Conservation (phyloP, 2,329 filamentous ascomycete species). For the Trichoderma oligosporum region DNA sequence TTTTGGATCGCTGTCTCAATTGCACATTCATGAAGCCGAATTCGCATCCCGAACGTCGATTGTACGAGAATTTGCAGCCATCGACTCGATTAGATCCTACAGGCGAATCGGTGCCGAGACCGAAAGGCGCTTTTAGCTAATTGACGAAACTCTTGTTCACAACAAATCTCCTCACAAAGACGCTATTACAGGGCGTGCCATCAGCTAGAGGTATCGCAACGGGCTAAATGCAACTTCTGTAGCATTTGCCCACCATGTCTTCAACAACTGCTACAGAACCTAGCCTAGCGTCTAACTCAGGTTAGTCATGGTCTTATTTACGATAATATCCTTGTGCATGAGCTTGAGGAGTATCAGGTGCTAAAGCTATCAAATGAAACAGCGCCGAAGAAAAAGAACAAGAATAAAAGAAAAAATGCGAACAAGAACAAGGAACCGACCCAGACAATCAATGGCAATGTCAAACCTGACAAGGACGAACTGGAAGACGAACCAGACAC, state of each 20-base stretch:
- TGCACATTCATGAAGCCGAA: background rate
- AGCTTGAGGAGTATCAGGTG: slow-evolving; percentile 28
- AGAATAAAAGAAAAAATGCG: slow-evolving; percentile 57
- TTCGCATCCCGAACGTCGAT: background rate
- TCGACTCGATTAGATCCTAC: background rate
- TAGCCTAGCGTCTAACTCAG: slow-evolving; percentile 35
- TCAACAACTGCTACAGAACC: slow-evolving; percentile 37
- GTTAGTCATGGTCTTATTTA: slow-evolving; percentile 29
- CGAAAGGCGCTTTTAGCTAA: slow-evolving; percentile 3
- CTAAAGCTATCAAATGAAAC: slow-evolving; percentile 28
- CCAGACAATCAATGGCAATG: slow-evolving; percentile 34
- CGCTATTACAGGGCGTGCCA: background rate
- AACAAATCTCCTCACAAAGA: background rate
- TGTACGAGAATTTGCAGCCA: slow-evolving; percentile 12
- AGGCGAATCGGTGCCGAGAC: slow-evolving; percentile 19
- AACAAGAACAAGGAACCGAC: slow-evolving; percentile 44
- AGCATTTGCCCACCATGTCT: slow-evolving; percentile 36
- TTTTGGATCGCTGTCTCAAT: slow-evolving; percentile 13
- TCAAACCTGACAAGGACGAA: slow-evolving; percentile 36
- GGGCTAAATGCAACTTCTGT: slow-evolving; percentile 25
- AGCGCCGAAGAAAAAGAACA: slow-evolving; percentile 54
- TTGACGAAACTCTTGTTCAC: background rate
- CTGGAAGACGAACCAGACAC: slow-evolving; percentile 45
- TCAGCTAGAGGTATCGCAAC: background rate
- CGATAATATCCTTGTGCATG: background rate